phyloP scores from a whole-genome alignment of 345 rosid species.

The Euphorbia lathyris region DNA sequence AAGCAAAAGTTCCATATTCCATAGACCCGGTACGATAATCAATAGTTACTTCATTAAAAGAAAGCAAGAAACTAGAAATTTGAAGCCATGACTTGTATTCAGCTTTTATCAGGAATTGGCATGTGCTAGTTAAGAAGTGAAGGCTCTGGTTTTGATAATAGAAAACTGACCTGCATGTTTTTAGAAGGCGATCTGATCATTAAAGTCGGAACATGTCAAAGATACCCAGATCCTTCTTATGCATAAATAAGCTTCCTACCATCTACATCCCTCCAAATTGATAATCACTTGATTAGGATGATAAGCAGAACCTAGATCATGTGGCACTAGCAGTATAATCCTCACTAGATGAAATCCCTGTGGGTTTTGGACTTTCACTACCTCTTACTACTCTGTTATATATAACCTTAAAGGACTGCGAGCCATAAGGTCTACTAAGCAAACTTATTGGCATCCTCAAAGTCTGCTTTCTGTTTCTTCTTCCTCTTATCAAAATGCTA shows the following conservation, averaged over 20 bases:
- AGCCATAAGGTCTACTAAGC: conserved; percentile 81
- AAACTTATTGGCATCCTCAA: conserved; percentile 89
- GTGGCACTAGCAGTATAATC: conserved; percentile 40
- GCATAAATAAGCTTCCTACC: conserved; percentile 15
- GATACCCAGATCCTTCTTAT: conserved; percentile 8
- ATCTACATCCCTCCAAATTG: conserved; percentile 18
- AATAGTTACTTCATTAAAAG: not conserved
- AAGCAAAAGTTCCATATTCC: not conserved
- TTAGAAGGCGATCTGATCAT: conserved; percentile 10
- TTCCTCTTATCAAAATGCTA: conserved; percentile 87
- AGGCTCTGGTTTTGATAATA: conserved; percentile 5
- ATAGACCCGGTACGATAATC: not conserved
- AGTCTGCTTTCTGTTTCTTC: conserved; percentile 80
- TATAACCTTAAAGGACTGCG: conserved; percentile 77
- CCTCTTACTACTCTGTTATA: conserved; percentile 79
- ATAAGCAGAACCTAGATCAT: conserved; percentile 23
- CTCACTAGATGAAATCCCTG: conserved; percentile 32
- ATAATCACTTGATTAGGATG: conserved; percentile 15
- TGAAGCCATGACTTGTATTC: not conserved
- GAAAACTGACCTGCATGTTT: conserved; percentile 33
- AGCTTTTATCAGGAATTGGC: not conserved
- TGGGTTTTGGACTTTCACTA: conserved; percentile 62
- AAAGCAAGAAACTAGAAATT: not conserved
- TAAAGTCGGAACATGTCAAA: conserved; percentile 19
- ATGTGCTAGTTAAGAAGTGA: not conserved